Evolutionary conservation across 2,329 filamentous ascomycete genomes (phyloP), one percentile per base, ranked within the genome.

Genomic region (Pseudogymnoascus sp.): DNA sequence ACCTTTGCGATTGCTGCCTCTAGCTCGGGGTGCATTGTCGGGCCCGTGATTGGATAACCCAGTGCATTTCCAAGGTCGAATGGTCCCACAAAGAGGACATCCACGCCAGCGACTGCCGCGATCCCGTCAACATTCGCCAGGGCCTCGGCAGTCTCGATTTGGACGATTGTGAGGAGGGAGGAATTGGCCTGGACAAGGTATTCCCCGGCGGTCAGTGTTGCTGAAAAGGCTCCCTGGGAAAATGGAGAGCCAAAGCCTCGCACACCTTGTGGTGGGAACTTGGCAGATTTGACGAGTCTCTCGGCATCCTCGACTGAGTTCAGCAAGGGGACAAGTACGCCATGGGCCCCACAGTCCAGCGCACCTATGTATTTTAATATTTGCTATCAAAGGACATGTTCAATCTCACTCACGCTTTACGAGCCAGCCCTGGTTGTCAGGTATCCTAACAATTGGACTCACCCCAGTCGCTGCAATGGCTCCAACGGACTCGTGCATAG

Each of bases 11-110:
- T 82, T 16, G 86, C 86, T 35, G 76, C 75, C 33, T 82, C 75
- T 63, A 89, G 78, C 63, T 85, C 80, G 0, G 80, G 79, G 64
- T 83, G 72, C 67, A 88, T 81, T 57, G 80, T 79, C 1, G 81
- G 81, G 64, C 86, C 76, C 20, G 86, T 77, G 38, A 90, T 82
- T 0, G 87, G 83, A 59, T 81, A 73, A 0, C 83, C 84, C 50
- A 86, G 84, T 66, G 81, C 86, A 70, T 85, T 85, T 73, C 82
- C 86, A 59, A 88, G 76, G 67, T 88, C 85, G 68, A 86, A 87
- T 1, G 86, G 85, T 0, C 86, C 86, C 54, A 88, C 78, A 69
- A 87, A 87, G 22, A 88, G 73, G 4, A 85, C 79, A 63, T 88
- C 86, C 20, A 88, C 76, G 3, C 83, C 83, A 3, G 82, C 73